Percentiles rank a stretch among this genome's conserved stretches.
Conservation (phyloP, 805 yeast species). For the Tetrapisispora arboricola region DNA sequence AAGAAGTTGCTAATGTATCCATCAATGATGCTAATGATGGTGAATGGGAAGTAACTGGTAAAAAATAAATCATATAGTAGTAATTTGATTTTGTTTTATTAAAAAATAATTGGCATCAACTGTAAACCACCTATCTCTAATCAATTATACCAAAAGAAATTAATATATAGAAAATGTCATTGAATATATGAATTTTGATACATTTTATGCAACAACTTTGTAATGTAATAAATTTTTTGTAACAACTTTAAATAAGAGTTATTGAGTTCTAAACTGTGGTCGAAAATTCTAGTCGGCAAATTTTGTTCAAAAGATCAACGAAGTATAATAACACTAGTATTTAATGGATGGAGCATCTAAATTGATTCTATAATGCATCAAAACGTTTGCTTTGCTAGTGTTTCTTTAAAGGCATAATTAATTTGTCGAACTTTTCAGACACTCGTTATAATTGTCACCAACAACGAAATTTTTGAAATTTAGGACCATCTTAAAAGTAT, state of each 20-base stretch:
- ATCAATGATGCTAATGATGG: conserved; percentile 29
- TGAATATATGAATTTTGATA: conserved; percentile 1
- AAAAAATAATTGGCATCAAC: not conserved
- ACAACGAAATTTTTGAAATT: not conserved
- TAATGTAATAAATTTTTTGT: conserved; percentile 1
- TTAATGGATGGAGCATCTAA: too few species aligned
- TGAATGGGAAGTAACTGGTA: conserved; percentile 41
- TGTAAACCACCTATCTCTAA: not conserved
- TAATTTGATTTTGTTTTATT: not conserved
- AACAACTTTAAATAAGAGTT: not conserved
- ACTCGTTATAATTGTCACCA: not conserved
- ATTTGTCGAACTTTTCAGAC: too few species aligned
- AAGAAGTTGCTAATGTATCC: conserved; percentile 33
- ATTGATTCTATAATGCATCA: too few species aligned
- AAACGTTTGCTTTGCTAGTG: too few species aligned
- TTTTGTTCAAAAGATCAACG: too few species aligned
- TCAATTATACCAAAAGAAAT: not conserved
- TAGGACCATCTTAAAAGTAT: not conserved
- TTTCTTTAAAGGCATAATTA: too few species aligned
- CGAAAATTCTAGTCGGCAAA: too few species aligned
- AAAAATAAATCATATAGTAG: conserved; percentile 24
- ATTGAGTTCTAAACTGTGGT: too few species aligned
- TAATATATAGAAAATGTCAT: not conserved
- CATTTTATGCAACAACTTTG: not conserved
- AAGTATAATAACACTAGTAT: too few species aligned